Base-by-base conservation (phyloP, 140 eudicot genomes). In the Flaveria floridana region DNA sequence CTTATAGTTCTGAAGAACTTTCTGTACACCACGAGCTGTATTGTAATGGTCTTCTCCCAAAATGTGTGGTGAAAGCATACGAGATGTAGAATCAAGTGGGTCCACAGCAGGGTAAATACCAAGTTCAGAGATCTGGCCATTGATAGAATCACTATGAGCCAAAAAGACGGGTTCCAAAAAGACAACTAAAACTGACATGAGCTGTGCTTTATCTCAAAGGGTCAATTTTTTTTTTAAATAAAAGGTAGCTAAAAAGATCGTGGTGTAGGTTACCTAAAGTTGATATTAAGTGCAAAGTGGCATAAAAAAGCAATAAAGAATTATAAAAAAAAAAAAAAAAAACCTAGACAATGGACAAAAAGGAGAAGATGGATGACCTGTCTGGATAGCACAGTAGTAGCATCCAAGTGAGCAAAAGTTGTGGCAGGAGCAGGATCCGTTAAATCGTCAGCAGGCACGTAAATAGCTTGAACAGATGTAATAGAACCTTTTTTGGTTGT, bases 351-450 rank as follows among this genome's bases (percentile, higher is more conserved):
- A 34, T 3, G 8, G 8, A 34, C 41, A 34, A 5, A 34, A 65
- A 7, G 18, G 18, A 9, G 47, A 28, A 61, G 9, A 13, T 7
- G 12, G 12, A 65, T 41, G 42, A 87, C 92, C 89, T 84, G 85
- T 57, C 93, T 82, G 6, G 87, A 82, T 48, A 87, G 46, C 66
- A 78, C 77, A 58, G 80, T 78, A 21, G 86, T 87, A 26, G 76
- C 81, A 19, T 87, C 92, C 72, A 87, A 82, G 77, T 87, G 92
- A 50, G 92, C 89, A 82, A 87, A 87, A 13, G 92, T 87, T 34
- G 89, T 87, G 61, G 89, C 92, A 15, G 88, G 95, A 25, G 95
- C 88, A 30, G 95, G 95, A 83, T 88, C 90, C 23, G 95, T 85
- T 76, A 88, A 79, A 82, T 85, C 88, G 74, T 88, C 95, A 71